These are phyloP conservation scores for Phytophthora sp. DNA, from an alignment of 352 stramenopile genomes.

Conservation along the genomic window DNA sequence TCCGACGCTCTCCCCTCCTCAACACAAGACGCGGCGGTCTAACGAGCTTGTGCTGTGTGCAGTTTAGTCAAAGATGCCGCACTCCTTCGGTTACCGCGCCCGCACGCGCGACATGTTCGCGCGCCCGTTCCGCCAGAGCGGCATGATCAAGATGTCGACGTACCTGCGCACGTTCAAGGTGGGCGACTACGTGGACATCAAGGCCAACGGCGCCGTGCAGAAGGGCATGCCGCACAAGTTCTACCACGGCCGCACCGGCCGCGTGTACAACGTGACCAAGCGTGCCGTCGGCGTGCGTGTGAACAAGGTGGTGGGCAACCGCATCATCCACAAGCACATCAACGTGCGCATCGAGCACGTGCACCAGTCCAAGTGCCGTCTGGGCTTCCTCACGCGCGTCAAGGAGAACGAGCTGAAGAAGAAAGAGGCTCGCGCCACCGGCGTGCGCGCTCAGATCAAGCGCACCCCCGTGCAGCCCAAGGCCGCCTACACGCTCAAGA, in stretches of 20 bases:
- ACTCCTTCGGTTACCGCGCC: slow-evolving; percentile 99
- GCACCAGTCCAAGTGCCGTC: slow-evolving; percentile 97
- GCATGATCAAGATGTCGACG: slow-evolving; percentile 96
- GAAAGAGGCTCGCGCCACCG: slow-evolving; percentile 93
- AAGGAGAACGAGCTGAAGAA: slow-evolving; percentile 99
- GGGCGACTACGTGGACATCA: slow-evolving; percentile 99
- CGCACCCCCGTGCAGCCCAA: slow-evolving; percentile 94
- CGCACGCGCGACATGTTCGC: slow-evolving; percentile 99
- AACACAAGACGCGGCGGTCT: slow-evolving; percentile 10
- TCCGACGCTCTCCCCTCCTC: background rate
- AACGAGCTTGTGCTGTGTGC: slow-evolving; percentile 28
- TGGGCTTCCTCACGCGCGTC: slow-evolving; percentile 98
- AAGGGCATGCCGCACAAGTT: slow-evolving; percentile 99
- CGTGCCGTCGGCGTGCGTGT: slow-evolving; percentile 98
- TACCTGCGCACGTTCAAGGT: slow-evolving; percentile 99
- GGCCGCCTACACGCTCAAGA: slow-evolving; percentile 94
- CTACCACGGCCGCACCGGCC: slow-evolving; percentile 99
- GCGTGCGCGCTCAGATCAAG: slow-evolving; percentile 95
- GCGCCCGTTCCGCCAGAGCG: slow-evolving; percentile 97
- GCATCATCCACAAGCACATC: slow-evolving; percentile 99
- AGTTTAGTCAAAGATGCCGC: slow-evolving; percentile 93
- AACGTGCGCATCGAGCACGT: slow-evolving; percentile 99
- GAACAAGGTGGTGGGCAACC: slow-evolving; percentile 98
- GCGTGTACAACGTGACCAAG: slow-evolving; percentile 99
- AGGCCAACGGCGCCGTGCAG: slow-evolving; percentile 98